phyloP scores from a whole-genome alignment of 2,329 filamentous ascomycete genomes.

The Ophiocordyceps camponoti-saundersi region DNA sequence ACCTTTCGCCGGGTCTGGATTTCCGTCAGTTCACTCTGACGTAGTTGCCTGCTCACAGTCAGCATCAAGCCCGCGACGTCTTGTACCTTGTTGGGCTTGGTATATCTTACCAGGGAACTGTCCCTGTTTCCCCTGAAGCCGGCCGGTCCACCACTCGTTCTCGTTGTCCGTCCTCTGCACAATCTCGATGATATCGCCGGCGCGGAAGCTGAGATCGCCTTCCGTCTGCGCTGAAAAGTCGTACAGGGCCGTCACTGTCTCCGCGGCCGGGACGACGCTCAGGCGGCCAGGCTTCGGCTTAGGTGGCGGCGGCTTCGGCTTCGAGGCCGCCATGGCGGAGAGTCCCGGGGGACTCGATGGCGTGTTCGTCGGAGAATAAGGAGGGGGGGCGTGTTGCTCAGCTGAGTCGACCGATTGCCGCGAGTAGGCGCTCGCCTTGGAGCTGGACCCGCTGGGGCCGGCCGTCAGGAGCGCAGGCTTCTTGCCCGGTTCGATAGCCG shows the following conservation, averaged over 20 bases:
- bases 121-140: conserved; percentile 60
- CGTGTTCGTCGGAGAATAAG: conserved; percentile 40
- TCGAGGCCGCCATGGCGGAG: conserved; percentile 32
- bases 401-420: conserved; percentile 21
- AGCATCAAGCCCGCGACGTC: background rate
- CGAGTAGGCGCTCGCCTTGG: conserved; percentile 17
- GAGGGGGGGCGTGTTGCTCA: conserved; percentile 46
- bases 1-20: background rate
- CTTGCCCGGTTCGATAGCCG: conserved; percentile 29
- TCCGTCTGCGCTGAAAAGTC: conserved; percentile 94
- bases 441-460: conserved; percentile 14
- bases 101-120: conserved; percentile 73
- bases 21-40: background rate
- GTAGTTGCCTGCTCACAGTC: background rate
- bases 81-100: background rate
- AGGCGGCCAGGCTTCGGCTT: conserved; percentile 67
- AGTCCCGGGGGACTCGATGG: conserved; percentile 14
- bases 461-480: conserved; percentile 33
- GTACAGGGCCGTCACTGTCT: conserved; percentile 81
- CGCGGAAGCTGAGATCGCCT: conserved; percentile 77
- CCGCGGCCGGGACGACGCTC: conserved; percentile 44
- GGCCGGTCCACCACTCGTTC: conserved; percentile 96
- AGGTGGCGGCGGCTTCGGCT: conserved; percentile 54
- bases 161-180: conserved; percentile 66
- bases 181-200: conserved; percentile 85